Conservation (phyloP, 768 basidiomycete genomes). For the Pholiota microspora region DNA sequence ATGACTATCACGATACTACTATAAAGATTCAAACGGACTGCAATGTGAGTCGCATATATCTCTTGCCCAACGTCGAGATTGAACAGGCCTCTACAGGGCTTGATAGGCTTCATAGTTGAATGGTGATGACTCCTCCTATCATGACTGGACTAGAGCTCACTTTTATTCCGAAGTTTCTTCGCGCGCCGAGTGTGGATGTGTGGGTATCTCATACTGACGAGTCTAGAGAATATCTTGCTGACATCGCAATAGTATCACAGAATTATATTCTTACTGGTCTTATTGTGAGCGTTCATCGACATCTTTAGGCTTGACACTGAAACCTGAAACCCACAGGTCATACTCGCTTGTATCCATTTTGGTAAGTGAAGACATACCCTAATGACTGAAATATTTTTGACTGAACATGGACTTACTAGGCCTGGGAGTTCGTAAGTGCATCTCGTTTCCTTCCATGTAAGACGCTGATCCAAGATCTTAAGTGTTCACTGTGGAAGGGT, state of each 20-base stretch:
- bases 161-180: slow-evolving; percentile 39
- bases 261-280: slow-evolving; percentile 38
- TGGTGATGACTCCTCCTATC: slow-evolving; percentile 27
- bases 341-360: slow-evolving; percentile 40
- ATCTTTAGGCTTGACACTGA: not conserved
- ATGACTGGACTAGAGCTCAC: not conserved
- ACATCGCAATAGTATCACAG: slow-evolving; percentile 36
- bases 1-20: slow-evolving; percentile 12
- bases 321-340: slow-evolving; percentile 24
- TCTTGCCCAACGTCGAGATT: not conserved
- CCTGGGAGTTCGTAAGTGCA: slow-evolving; percentile 37
- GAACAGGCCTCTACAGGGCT: slow-evolving; percentile 28
- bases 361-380: slow-evolving; percentile 23
- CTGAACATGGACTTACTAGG: slow-evolving; percentile 20
- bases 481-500: slow-evolving; percentile 52
- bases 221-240: not conserved
- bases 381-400: slow-evolving; percentile 5
- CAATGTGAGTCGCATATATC: slow-evolving; percentile 30
- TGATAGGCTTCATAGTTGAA: slow-evolving; percentile 50
- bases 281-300: slow-evolving; percentile 32
- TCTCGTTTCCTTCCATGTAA: slow-evolving; percentile 1
- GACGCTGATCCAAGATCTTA: not conserved
- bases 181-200: slow-evolving; percentile 51
- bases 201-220: slow-evolving; percentile 21
- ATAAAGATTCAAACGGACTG: slow-evolving; percentile 49